phyloP scores from a whole-genome alignment of 192 early-diverging fungal genomes.

The Backusella morwellensis region DNA sequence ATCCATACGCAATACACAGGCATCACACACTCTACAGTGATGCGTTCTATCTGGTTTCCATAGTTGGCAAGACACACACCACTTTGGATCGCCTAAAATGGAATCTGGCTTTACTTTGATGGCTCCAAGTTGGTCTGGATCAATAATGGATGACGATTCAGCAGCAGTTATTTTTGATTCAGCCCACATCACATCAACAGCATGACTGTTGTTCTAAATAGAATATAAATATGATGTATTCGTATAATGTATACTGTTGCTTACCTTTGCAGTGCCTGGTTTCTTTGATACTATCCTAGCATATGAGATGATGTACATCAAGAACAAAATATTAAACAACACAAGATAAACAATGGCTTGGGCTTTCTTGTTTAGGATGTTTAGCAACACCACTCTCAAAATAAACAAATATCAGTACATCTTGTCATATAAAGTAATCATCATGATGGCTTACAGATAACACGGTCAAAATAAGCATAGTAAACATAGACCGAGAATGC shows the following conservation, averaged over 20 bases:
- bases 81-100: constrained; percentile 20
- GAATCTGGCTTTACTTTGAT: not conserved
- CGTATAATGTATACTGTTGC: too few relatives aligned
- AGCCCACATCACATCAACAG: not conserved
- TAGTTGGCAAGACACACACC: constrained; percentile 44
- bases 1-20: constrained; percentile 56
- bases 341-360: constrained; percentile 39
- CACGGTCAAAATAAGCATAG: constrained; percentile 21
- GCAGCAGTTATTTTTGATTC: not conserved
- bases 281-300: constrained; percentile 34
- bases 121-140: not conserved
- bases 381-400: constrained; percentile 18
- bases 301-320: constrained; percentile 43
- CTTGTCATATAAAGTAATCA: not conserved
- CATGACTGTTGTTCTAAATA: not conserved
- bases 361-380: not conserved
- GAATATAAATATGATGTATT: not conserved
- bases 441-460: constrained; percentile 22
- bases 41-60: constrained; percentile 55
- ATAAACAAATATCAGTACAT: not conserved
- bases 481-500: constrained; percentile 22
- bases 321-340: constrained; percentile 28
- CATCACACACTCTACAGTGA: constrained; percentile 50
- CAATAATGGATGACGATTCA: not conserved
- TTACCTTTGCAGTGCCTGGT: constrained; percentile 39